Percentiles rank a stretch among this genome's conserved stretches.
phyloP scores from a whole-genome alignment of 2,329 filamentous ascomycete species.

The Penicillium thymicola region DNA sequence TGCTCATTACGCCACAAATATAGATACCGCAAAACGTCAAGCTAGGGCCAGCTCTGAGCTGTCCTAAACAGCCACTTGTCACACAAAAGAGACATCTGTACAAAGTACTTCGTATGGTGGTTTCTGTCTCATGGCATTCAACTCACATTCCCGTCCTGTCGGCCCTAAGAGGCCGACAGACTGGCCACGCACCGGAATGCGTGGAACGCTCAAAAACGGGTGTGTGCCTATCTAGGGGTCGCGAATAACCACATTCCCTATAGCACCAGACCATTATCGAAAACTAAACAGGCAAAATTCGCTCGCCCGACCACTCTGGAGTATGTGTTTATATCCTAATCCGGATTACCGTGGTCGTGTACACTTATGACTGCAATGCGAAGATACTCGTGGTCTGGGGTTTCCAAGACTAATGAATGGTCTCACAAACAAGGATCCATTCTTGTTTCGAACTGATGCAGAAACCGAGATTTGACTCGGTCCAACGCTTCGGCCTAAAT shows the following conservation, averaged over 20 bases:
- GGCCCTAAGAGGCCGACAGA: not conserved
- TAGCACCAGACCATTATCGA: not conserved
- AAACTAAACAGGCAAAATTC: not conserved
- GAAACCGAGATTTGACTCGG: not conserved
- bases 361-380: not conserved
- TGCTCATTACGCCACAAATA: constrained; percentile 12
- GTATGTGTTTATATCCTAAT: not conserved
- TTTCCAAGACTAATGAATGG: not conserved
- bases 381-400: not conserved
- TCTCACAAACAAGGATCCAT: constrained; percentile 5
- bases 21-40: constrained; percentile 12
- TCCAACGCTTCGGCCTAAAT: not conserved
- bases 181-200: constrained; percentile 14
- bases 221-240: constrained; percentile 8
- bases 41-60: not conserved
- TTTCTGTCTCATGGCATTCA: constrained; percentile 5
- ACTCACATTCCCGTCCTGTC: constrained; percentile 13
- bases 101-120: not conserved
- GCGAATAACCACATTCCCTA: constrained; percentile 12
- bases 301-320: not conserved
- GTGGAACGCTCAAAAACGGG: not conserved
- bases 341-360: not conserved
- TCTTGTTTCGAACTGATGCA: constrained; percentile 10
- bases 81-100: not conserved
- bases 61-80: not conserved